Conservation (phyloP, 495 filamentous ascomycete genomes). For the Cryomyces minteri region DNA sequence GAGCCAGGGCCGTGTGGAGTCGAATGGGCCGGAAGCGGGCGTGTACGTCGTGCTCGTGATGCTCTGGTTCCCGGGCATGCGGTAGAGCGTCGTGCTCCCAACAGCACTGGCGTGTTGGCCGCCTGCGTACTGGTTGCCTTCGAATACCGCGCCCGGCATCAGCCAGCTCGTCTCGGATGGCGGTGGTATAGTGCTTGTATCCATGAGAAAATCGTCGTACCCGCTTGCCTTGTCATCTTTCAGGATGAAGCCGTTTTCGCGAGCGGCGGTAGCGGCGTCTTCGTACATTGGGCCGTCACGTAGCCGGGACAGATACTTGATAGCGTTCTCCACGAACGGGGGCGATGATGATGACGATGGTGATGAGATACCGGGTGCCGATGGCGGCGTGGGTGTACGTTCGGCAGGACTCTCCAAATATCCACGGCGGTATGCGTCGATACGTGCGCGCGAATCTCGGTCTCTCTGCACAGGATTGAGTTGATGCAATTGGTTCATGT, state of each 20-base stretch:
- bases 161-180: slow-evolving; percentile 47
- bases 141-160: slow-evolving; percentile 41
- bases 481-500: not conserved
- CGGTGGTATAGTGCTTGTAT: slow-evolving; percentile 32
- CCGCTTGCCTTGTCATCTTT: slow-evolving; percentile 31
- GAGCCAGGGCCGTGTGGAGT: slow-evolving; percentile 16
- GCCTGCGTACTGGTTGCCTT: slow-evolving; percentile 39
- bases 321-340: slow-evolving; percentile 35
- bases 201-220: slow-evolving; percentile 43
- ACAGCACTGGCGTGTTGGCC: slow-evolving; percentile 5
- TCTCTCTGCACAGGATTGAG: not conserved
- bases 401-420: slow-evolving; percentile 20
- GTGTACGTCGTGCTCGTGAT: slow-evolving; percentile 9
- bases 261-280: slow-evolving; percentile 34
- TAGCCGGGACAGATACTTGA: slow-evolving; percentile 45
- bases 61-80: slow-evolving; percentile 9
- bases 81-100: slow-evolving; percentile 11
- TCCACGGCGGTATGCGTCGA: slow-evolving; percentile 31
- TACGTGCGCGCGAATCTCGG: slow-evolving; percentile 26
- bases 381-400: not conserved
- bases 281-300: slow-evolving; percentile 35
- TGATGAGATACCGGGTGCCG: too few relatives aligned
- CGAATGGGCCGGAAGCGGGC: slow-evolving; percentile 8
- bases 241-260: slow-evolving; percentile 24
- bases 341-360: slow-evolving; percentile 10